Evolutionary conservation across 2,329 filamentous ascomycete genomes (phyloP).

Genomic region (Orbilia blumenaviensis): DNA sequence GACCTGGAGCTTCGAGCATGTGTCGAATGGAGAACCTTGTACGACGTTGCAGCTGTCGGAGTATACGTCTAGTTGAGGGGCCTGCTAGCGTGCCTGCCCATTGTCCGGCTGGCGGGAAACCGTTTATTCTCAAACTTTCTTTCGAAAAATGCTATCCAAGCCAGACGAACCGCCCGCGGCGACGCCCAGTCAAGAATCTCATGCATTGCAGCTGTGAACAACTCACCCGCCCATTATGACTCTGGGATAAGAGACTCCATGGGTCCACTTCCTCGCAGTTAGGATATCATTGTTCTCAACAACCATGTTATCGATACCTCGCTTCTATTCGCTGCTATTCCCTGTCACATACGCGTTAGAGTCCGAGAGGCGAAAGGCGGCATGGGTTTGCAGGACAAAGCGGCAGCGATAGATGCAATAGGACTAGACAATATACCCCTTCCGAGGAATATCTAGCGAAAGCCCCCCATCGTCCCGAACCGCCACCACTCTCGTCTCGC

Average conservation of each 20-base stretch:
- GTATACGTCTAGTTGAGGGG: background rate
- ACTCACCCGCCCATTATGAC: conserved; percentile 9
- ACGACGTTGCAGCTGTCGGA: conserved; percentile 26
- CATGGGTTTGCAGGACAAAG: conserved; percentile 6
- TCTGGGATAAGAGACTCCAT: background rate
- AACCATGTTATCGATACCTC: background rate
- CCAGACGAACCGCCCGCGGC: conserved; percentile 24
- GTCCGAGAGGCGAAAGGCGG: background rate
- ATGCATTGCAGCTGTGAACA: conserved; percentile 9
- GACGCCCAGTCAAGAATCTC: background rate
- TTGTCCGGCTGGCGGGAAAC: conserved; percentile 2
- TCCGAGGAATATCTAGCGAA: conserved; percentile 43
- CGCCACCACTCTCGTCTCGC: conserved; percentile 10
- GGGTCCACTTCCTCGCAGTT: conserved; percentile 18
- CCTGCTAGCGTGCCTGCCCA: background rate
- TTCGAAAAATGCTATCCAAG: background rate
- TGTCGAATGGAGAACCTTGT: conserved; percentile 49
- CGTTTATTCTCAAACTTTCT: background rate
- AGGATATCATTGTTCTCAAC: background rate
- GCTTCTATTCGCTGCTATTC: conserved; percentile 17
- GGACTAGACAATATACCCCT: conserved; percentile 15
- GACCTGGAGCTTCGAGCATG: conserved; percentile 39
- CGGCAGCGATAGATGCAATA: conserved; percentile 35
- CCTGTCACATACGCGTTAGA: conserved; percentile 31
- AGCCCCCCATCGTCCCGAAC: conserved; percentile 5